Evolutionary conservation across 192 early-diverging fungal species (phyloP).

Genomic region (Rhizoclosmatium sp.): DNA sequence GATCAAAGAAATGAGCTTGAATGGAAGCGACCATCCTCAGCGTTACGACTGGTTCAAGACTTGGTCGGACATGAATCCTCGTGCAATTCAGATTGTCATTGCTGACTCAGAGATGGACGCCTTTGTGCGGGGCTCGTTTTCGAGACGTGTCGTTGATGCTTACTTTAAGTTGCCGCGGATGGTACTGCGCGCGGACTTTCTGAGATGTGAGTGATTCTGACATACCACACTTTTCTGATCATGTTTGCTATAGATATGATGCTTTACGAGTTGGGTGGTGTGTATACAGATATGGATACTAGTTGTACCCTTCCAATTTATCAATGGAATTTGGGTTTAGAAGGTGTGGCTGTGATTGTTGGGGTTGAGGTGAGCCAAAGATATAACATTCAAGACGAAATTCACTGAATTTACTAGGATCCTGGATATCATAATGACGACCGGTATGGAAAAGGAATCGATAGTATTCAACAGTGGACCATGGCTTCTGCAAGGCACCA

Average conservation of each 20-base stretch:
- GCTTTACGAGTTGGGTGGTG: conserved; percentile 28
- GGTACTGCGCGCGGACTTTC: conserved; percentile 28
- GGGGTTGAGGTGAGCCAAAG: conserved; percentile 27
- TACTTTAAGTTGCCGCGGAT: conserved; percentile 34
- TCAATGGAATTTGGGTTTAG: conserved; percentile 19
- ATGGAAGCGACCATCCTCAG: conserved; percentile 19
- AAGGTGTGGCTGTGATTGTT: conserved; percentile 26
- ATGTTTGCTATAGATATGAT: conserved; percentile 12
- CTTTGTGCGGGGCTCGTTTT: conserved; percentile 30
- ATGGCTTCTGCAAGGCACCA: conserved; percentile 34
- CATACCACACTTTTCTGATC: too few species aligned
- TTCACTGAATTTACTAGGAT: neutral
- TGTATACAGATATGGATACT: conserved; percentile 31
- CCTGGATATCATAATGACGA: neutral
- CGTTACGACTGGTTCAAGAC: conserved; percentile 21
- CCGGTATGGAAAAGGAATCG: conserved; percentile 9
- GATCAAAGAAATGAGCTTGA: conserved; percentile 15
- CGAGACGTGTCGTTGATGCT: conserved; percentile 22
- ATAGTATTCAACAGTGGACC: conserved; percentile 34
- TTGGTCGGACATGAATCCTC: conserved; percentile 20
- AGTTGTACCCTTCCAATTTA: conserved; percentile 14
- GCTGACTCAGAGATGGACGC: conserved; percentile 23
- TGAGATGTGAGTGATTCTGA: conserved; percentile 5
- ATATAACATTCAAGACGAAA: too few species aligned
- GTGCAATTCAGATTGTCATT: conserved; percentile 24